Base-by-base conservation (phyloP, 371 early-diverging fungal genomes). In the Mortierella polycephala region DNA sequence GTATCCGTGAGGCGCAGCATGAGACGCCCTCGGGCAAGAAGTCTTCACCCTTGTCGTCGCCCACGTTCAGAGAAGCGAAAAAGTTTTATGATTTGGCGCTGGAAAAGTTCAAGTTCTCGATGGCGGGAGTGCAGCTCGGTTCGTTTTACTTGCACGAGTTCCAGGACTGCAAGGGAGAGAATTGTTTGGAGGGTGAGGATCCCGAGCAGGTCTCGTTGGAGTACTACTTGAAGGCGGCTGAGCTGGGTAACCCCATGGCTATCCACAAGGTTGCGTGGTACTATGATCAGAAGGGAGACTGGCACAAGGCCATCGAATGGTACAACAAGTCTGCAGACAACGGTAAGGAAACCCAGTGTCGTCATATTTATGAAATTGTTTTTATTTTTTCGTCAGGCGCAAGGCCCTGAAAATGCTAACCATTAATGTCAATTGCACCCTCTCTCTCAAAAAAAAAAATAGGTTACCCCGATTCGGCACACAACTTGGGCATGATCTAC, bases 391-490 rank as follows among this genome's bases (percentile, higher is more conserved):
- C 1, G 46, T 21, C 14, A 2, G 18, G 8, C 40, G n/a, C n/a
- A n/a, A n/a, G n/a, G n/a, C n/a, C n/a, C n/a, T 20, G 21, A 11
- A 18, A 21, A 45, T 40, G 5, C 16, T 3, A 45, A 44, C 0
- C 4, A 14, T 55, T 11, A 39, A 47, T 10, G 46, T 45, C 45
- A 20, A 10, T 23, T 40, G 16, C n/a, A n/a, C n/a, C n/a, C n/a
- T n/a, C n/a, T n/a, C n/a, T n/a, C n/a, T n/a, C n/a, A 49, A 44
- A 21, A 60, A 21, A 53, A 53, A 60, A 7, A 49, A 20, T 69
- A 87, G 87, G 89, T 6, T 89, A 84, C 64, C 89, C 89, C 23
- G 89, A 89, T 53, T 80, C 87, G 57, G 89, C 88, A 4, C 89
- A 89, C 60, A 89, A 89, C 70, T 71, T 89, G 30, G 89, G 84